Evolutionary conservation across 2,329 filamentous ascomycete genomes (phyloP), one percentile per base, ranked within the genome.

Genomic region (Fusarium zealandicum): DNA sequence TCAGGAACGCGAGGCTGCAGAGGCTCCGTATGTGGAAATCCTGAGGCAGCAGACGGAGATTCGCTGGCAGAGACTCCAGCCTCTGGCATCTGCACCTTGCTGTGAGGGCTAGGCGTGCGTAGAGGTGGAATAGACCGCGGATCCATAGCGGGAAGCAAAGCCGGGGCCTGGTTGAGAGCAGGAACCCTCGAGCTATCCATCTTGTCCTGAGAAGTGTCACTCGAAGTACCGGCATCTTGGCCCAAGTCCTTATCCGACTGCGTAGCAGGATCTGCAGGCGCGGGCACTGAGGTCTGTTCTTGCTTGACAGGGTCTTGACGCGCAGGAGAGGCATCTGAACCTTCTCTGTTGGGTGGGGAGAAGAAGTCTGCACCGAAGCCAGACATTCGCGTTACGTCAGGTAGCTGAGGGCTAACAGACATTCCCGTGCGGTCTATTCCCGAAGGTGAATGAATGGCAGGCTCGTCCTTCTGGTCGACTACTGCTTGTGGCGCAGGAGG

Each of bases 291-390:
- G 17, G 54, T 32, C 20, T 53, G 57, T 31, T 44, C 61, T 33
- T 58, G 53, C 41, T 65, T 65, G 27, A 36, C 22, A 18, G 50
- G 50, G 14, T 59, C 56, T 20, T 51, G 48, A 14, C 45, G 32
- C 22, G 38, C 36, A 7, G 52, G 18, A 54, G 50, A 38, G 16
- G 50, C 40, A 25, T 33, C 20, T 10, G 53, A 38, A 11, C 56
- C 53, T 11, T 54, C 28, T 31, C 28, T 28, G n/a, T 48, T 64
- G 20, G 72, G 59, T 37, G 74, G 59, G 5, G 78, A 77, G 56
- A 87, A 86, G 36, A 87, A 75, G 52, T 86, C 83, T 35, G 81
- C 74, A 1, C 83, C 83, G 66, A 88, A 88, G 1, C 77, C 77
- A 35, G 85, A 88, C 74, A 87, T 75, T 20, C 84, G 82, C 11